These are phyloP conservation scores for Trichoderma guizhouense DNA, from an alignment of 2,329 filamentous ascomycete species.

Conservation along the genomic window DNA sequence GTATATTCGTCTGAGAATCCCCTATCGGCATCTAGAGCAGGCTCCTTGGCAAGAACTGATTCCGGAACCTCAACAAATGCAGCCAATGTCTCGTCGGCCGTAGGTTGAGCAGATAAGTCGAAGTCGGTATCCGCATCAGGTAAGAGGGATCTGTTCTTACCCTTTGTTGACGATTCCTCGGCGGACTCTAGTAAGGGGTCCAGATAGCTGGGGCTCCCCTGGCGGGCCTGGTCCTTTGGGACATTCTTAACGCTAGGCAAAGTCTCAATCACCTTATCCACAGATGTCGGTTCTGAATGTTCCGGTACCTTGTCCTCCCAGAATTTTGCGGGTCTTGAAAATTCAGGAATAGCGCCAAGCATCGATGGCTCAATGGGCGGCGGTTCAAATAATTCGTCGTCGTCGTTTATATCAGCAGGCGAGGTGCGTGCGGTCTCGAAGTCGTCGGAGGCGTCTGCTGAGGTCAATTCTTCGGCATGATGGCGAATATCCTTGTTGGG, in stretches of 20 bases:
- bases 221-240: slow-evolving; percentile 8
- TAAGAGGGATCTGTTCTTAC: slow-evolving; percentile 21
- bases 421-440: slow-evolving; percentile 22
- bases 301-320: slow-evolving; percentile 18
- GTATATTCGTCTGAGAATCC: background rate
- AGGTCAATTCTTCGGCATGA: slow-evolving; percentile 31
- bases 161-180: slow-evolving; percentile 19
- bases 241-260: slow-evolving; percentile 20
- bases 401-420: slow-evolving; percentile 15
- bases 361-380: slow-evolving; percentile 8
- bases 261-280: slow-evolving; percentile 14
- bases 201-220: background rate
- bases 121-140: background rate
- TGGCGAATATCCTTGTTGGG: slow-evolving; percentile 22
- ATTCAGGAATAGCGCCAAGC: slow-evolving; percentile 14
- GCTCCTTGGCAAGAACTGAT: background rate
- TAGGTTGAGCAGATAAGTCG: background rate
- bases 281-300: slow-evolving; percentile 5
- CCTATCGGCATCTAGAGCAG: background rate
- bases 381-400: slow-evolving; percentile 2
- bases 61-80: background rate
- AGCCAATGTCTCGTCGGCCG: background rate
- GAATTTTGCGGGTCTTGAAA: slow-evolving; percentile 17
- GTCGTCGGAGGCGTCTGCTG: slow-evolving; percentile 35
- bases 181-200: slow-evolving; percentile 12